phyloP scores from a whole-genome alignment of 495 filamentous ascomycete species.

The Penicillium cataractarum region DNA sequence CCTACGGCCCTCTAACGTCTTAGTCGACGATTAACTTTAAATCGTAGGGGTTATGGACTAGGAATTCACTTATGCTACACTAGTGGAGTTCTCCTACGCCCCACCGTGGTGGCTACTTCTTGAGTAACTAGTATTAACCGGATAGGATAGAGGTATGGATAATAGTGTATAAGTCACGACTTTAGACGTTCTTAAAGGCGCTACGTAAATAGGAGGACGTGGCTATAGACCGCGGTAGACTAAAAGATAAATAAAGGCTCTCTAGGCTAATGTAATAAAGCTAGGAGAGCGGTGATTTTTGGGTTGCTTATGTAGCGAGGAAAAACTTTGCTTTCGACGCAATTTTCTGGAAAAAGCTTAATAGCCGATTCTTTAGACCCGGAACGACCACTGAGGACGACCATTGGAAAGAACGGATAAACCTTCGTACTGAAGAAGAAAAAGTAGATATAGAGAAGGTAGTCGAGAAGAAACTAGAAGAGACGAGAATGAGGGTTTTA shows the following conservation, averaged over 20 bases:
- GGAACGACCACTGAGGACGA: conserved; percentile 5
- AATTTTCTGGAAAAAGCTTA: conserved; percentile 24
- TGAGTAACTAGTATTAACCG: conserved; percentile 32
- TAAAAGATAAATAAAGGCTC: conserved; percentile 18
- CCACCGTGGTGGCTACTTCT: conserved; percentile 50
- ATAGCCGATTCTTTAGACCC: conserved; percentile 24
- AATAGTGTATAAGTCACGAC: conserved; percentile 12
- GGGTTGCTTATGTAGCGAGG: conserved; percentile 23
- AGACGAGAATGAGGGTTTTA: conserved; percentile 12
- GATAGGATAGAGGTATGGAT: conserved; percentile 25
- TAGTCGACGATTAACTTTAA: conserved; percentile 16
- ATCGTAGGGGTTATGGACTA: conserved; percentile 36
- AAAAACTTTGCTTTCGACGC: conserved; percentile 24
- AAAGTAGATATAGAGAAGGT: conserved; percentile 11
- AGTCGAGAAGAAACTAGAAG: conserved; percentile 9
- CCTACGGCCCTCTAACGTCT: conserved; percentile 28
- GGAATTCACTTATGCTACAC: conserved; percentile 47
- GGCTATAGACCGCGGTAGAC: conserved; percentile 13
- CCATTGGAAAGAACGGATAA: conserved; percentile 11
- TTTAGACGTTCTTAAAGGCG: conserved; percentile 20
- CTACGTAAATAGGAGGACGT: conserved; percentile 19
- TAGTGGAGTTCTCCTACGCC: conserved; percentile 38
- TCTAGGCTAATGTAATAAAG: conserved; percentile 24
- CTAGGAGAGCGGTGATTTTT: conserved; percentile 30
- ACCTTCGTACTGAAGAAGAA: conserved; percentile 10